phyloP scores from a whole-genome alignment of 2,329 filamentous ascomycete genomes.

The Amylocarpus encephaloides region DNA sequence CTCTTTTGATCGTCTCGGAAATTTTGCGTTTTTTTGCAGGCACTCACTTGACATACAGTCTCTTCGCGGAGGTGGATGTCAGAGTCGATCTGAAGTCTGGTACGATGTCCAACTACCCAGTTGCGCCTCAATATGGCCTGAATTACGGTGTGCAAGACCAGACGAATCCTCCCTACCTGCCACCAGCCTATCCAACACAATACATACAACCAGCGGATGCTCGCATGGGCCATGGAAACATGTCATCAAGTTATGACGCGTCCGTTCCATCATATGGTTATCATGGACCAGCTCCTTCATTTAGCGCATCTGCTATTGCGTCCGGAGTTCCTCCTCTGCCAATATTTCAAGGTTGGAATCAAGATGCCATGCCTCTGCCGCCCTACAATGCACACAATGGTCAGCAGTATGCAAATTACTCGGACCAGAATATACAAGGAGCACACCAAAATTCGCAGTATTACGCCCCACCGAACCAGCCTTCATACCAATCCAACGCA shows the following conservation, averaged over 20 bases:
- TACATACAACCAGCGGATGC: slow-evolving; percentile 23
- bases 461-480: slow-evolving; percentile 16
- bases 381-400: slow-evolving; percentile 18
- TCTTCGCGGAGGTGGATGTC: neutral
- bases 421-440: slow-evolving; percentile 8
- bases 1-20: slow-evolving; percentile 16
- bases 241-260: slow-evolving; percentile 23
- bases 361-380: slow-evolving; percentile 23
- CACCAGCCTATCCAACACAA: slow-evolving; percentile 22
- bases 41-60: slow-evolving; percentile 13
- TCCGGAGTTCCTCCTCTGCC: slow-evolving; percentile 27
- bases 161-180: slow-evolving; percentile 23
- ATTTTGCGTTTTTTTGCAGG: slow-evolving; percentile 7
- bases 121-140: slow-evolving; percentile 37
- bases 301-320: slow-evolving; percentile 22
- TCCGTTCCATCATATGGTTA: slow-evolving; percentile 27
- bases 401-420: slow-evolving; percentile 16
- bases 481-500: slow-evolving; percentile 20
- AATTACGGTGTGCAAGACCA: slow-evolving; percentile 24
- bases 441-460: slow-evolving; percentile 17
- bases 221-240: slow-evolving; percentile 17
- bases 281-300: slow-evolving; percentile 24
- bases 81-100: slow-evolving; percentile 3
- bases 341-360: slow-evolving; percentile 29
- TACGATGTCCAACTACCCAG: slow-evolving; percentile 43